Evolutionary conservation across 1,139 yeast species (phyloP).

Genomic region (Casaregolazyma suthepensis): DNA sequence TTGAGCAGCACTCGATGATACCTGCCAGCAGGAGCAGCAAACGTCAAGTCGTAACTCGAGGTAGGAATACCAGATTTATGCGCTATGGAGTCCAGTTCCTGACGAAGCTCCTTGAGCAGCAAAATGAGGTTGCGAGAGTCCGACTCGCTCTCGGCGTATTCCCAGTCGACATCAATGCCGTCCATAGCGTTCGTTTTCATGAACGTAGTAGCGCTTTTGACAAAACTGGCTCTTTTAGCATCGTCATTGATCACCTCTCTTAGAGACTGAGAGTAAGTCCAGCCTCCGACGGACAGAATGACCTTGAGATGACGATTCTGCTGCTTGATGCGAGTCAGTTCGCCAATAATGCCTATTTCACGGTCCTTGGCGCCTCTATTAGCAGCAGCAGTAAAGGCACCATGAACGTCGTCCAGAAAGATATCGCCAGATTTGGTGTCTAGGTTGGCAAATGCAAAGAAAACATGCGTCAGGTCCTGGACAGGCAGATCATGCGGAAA

Average conservation of each 20-base stretch:
- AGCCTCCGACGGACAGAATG: conserved; percentile 81
- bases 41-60: conserved; percentile 45
- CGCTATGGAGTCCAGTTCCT: conserved; percentile 39
- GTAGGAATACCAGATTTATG: conserved; percentile 20
- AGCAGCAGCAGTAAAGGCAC: conserved; percentile 42
- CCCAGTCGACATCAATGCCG: conserved; percentile 95
- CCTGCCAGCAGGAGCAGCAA: conserved; percentile 71
- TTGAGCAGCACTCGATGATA: conserved; percentile 42
- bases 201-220: conserved; percentile 42
- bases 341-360: conserved; percentile 49
- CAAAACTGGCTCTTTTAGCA: conserved; percentile 42
- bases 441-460: conserved; percentile 69
- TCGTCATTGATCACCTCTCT: conserved; percentile 40
- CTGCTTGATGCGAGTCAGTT: conserved; percentile 46
- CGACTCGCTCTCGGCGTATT: conserved; percentile 53
- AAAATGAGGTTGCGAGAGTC: conserved; percentile 46
- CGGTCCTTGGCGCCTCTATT: conserved; percentile 10
- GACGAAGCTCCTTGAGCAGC: conserved; percentile 42
- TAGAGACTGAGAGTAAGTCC: conserved; percentile 60
- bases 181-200: conserved; percentile 63
- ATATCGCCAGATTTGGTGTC: conserved; percentile 50
- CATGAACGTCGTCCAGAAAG: conserved; percentile 57
- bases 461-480: conserved; percentile 54
- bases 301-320: conserved; percentile 48
- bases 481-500: conserved; percentile 63